Base-by-base conservation (phyloP, 1,139 yeast genomes). In the Taphrina wiesneri region DNA sequence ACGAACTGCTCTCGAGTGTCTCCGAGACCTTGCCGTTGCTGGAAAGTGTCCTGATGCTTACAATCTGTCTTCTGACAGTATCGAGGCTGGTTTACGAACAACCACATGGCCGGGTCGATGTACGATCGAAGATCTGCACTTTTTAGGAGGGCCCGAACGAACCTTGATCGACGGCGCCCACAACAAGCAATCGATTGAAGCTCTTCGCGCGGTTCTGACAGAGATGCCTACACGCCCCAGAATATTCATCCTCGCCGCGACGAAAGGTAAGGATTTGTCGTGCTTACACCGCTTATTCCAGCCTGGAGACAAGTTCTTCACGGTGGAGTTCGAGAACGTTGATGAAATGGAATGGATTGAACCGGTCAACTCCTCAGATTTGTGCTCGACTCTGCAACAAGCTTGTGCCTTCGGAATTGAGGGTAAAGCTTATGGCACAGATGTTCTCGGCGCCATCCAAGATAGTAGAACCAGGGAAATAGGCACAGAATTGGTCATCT, bases 151-250 rank as follows among this genome's bases (percentile, higher is more conserved):
- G 1, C 17, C 52, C 9, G 41, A n/a, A n/a, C 82, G 83, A n/a
- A 92, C 97, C 96, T 85, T 80, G 71, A 78, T 93, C 15, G 99
- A 95, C 77, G 99, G 99, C 43, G 99, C 99, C 0, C 99, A 95
- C 73, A 95, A 99, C 0, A 78, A 83, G 51, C 99, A 93, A 73
- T 89, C 97, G 11, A 43, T 63, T n/a, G 56, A 30, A 7, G 59
- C 63, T 2, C 32, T 66, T 1, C 39, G 25, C 23, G 2, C 30
- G n/a, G 30, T 53, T 5, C 32, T 62, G 11, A 26, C 43, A 43
- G 32, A 21, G 17, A 28, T 19, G 7, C 15, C 17, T 21, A 21
- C 11, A 11, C 68, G 74, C 9, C 83, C 85, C 0, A 71, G 87
- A 4, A 81, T 86, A 0, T 88, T 86, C 72, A 79, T 91, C 0